phyloP scores from a whole-genome alignment of 1,284 basidiomycete genomes.

The Grifola frondosa region DNA sequence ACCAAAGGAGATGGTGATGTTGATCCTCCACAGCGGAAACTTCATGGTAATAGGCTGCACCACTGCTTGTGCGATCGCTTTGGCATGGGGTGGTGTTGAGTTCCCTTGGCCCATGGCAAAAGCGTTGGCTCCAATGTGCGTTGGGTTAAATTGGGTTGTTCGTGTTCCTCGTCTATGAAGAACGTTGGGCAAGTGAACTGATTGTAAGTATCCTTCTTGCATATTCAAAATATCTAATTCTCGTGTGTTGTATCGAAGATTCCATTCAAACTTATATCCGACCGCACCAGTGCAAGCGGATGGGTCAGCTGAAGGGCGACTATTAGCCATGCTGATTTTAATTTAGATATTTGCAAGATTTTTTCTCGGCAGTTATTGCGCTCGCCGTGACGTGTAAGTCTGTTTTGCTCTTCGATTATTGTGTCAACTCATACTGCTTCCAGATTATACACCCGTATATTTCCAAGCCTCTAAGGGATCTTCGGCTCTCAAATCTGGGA shows the following conservation, averaged over 20 bases:
- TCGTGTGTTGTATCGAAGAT: conserved; percentile 11
- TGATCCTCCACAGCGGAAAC: conserved; percentile 22
- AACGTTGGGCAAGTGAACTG: conserved; percentile 37
- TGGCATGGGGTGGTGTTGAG: conserved; percentile 21
- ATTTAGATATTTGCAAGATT: conserved; percentile 22
- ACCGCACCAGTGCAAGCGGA: conserved; percentile 32
- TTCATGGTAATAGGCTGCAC: conserved; percentile 17
- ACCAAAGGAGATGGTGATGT: not conserved
- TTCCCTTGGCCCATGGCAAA: conserved; percentile 18
- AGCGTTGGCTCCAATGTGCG: conserved; percentile 20
- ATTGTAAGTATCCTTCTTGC: conserved; percentile 26
- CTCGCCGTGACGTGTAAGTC: conserved; percentile 8
- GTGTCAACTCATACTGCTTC: not conserved
- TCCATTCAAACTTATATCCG: conserved; percentile 29
- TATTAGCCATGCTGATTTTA: not conserved
- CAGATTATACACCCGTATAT: conserved; percentile 35
- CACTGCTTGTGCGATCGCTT: conserved; percentile 11
- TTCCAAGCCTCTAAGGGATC: conserved; percentile 46
- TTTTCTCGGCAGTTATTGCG: conserved; percentile 14
- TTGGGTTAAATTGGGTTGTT: conserved; percentile 14
- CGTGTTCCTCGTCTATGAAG: conserved; percentile 13
- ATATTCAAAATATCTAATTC: not conserved
- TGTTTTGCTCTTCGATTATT: too few species aligned
- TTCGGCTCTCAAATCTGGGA: conserved; percentile 42
- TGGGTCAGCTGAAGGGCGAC: conserved; percentile 1